A percentile compares a stretch with the other conserved stretches of the same genome.
Conservation (phyloP, 2,329 filamentous ascomycete genomes). For the Lizonia empirigonia region DNA sequence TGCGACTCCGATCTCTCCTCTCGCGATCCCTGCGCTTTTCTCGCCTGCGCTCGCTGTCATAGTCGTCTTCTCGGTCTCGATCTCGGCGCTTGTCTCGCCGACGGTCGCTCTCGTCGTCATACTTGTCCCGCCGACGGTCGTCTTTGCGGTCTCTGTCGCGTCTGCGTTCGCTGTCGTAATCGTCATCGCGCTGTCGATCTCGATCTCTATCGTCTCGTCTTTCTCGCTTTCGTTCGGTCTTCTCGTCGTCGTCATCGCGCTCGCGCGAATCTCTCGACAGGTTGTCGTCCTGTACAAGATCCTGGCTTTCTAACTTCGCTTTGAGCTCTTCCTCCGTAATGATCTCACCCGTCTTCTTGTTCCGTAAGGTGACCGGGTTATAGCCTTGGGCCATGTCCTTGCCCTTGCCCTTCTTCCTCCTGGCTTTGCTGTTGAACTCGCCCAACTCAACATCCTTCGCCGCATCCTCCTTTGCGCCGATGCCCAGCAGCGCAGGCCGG, state of each 20-base stretch:
- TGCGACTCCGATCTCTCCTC: slow-evolving; percentile 25
- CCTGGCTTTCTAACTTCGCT: slow-evolving; percentile 56
- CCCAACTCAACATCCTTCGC: slow-evolving; percentile 71
- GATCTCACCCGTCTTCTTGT: slow-evolving; percentile 66
- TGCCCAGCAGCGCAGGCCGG: slow-evolving; percentile 80
- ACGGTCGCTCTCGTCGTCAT: slow-evolving; percentile 23
- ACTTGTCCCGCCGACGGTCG: slow-evolving; percentile 18
- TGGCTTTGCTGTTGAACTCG: slow-evolving; percentile 66
- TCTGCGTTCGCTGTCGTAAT: slow-evolving; percentile 20
- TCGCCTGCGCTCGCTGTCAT: slow-evolving; percentile 28
- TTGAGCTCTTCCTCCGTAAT: slow-evolving; percentile 67
- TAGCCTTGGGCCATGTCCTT: slow-evolving; percentile 58
- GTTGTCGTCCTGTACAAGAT: slow-evolving; percentile 51
- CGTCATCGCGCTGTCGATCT: slow-evolving; percentile 25
- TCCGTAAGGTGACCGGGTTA: slow-evolving; percentile 65
- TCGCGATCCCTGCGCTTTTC: slow-evolving; percentile 26
- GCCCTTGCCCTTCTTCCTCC: slow-evolving; percentile 55
- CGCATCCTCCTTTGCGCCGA: slow-evolving; percentile 81
- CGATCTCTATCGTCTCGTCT: slow-evolving; percentile 23
- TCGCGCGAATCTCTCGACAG: slow-evolving; percentile 14
- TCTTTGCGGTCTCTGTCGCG: slow-evolving; percentile 24
- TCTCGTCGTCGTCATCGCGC: slow-evolving; percentile 24
- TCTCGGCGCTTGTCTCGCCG: slow-evolving; percentile 24
- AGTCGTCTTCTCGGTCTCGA: slow-evolving; percentile 23
- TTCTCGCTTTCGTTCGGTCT: slow-evolving; percentile 25